Evolutionary conservation across 768 basidiomycete species (phyloP).

Genomic region (Boletus coccyginus): DNA sequence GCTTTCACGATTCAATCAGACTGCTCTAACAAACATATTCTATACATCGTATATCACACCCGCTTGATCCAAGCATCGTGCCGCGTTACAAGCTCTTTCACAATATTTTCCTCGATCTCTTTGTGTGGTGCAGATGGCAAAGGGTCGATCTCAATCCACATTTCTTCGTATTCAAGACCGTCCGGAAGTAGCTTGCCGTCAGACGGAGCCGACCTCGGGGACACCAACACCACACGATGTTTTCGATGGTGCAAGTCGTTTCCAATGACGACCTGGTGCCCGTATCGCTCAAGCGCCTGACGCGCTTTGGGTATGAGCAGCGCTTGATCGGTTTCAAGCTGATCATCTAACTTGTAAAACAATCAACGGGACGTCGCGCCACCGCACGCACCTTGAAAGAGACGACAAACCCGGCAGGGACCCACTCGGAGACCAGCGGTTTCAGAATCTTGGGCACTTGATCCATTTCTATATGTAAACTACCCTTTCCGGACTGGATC

Average conservation of each 20-base stretch:
- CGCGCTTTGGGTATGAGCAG: conserved; percentile 90
- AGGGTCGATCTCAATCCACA: conserved; percentile 62
- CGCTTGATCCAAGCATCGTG: conserved; percentile 67
- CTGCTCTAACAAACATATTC: neutral
- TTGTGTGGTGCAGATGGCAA: conserved; percentile 38
- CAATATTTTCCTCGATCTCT: conserved; percentile 94
- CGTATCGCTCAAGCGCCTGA: conserved; percentile 86
- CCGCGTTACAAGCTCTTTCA: conserved; percentile 67
- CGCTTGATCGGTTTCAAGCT: conserved; percentile 90
- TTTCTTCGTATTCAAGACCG: conserved; percentile 45
- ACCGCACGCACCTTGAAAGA: conserved; percentile 84
- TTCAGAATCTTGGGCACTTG: conserved; percentile 96
- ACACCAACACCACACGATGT: conserved; percentile 89
- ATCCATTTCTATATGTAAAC: conserved; percentile 94
- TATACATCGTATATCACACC: neutral
- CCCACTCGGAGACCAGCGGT: conserved; percentile 94
- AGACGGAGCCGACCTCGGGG: conserved; percentile 36
- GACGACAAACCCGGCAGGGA: conserved; percentile 83
- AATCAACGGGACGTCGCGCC: neutral
- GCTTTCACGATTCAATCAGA: too few species aligned
- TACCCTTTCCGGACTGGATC: conserved; percentile 96
- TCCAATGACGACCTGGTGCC: conserved; percentile 96
- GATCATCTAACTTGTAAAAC: conserved; percentile 5
- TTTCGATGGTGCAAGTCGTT: conserved; percentile 94
- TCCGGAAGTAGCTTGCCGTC: conserved; percentile 11